Evolutionary conservation across 108 stramenopile genomes (phyloP).

Genomic region (Aureococcus anophagefferens): DNA sequence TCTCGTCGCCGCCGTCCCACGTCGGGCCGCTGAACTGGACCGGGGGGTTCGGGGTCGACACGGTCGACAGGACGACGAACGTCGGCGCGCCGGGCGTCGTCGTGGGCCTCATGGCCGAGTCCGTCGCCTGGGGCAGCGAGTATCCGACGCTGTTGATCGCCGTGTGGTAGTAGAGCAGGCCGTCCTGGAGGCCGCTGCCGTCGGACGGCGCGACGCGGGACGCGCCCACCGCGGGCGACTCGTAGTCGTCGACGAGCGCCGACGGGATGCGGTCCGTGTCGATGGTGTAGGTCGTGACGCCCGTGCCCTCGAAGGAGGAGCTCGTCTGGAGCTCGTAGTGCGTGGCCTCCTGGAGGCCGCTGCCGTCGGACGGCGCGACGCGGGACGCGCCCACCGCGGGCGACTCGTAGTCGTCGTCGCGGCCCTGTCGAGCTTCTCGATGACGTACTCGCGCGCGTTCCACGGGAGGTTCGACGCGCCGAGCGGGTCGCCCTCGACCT

Average conservation of each 20-base stretch:
- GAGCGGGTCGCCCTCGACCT: conserved; percentile 35
- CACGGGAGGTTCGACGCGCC: conserved; percentile 27
- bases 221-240: no score
- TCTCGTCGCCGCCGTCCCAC: conserved; percentile 64
- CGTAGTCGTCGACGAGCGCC: no score
- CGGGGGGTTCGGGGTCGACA: conserved; percentile 50
- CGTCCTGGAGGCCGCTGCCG: conserved; percentile 55
- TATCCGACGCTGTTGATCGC: conserved; percentile 64
- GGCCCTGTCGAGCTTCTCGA: conserved; percentile 16
- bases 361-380: no score
- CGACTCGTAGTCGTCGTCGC: no score
- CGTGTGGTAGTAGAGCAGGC: conserved; percentile 59
- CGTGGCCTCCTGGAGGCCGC: no score
- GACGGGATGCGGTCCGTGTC: no score
- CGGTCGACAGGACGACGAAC: conserved; percentile 49
- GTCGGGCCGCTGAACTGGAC: conserved; percentile 56
- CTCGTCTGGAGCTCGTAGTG: no score
- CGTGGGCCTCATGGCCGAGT: conserved; percentile 39
- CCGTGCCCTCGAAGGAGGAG: no score
- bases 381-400: no score
- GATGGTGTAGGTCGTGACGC: no score
- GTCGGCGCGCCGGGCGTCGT: conserved; percentile 63
- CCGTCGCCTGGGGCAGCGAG: conserved; percentile 36
- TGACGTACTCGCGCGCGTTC: no score
- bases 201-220: no score